These are phyloP conservation scores for Passiflora organensis DNA, from an alignment of 345 rosid genomes.

Conservation along the genomic window DNA sequence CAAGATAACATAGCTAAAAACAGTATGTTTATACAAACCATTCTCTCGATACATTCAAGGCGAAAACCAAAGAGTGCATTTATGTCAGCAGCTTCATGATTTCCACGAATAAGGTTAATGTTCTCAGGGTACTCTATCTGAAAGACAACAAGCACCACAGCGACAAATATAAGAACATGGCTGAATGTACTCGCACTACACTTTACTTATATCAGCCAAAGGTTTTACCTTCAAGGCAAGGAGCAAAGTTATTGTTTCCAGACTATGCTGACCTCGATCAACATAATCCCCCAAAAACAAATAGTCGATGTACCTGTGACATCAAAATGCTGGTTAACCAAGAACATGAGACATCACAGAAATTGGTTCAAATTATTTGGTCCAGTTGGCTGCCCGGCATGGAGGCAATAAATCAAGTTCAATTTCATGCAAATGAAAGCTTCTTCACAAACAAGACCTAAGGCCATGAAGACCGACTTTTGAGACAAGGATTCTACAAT, in stretches of 20 bases:
- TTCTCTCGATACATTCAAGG: slow-evolving; percentile 93
- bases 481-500: not conserved
- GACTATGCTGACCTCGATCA: slow-evolving; percentile 96
- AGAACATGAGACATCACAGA: not conserved
- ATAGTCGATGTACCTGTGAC: slow-evolving; percentile 88
- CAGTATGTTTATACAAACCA: slow-evolving; percentile 42
- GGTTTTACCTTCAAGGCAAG: slow-evolving; percentile 91
- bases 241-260: slow-evolving; percentile 92
- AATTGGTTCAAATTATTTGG: too few relatives aligned
- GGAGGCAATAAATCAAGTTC: too few relatives aligned
- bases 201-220: too few relatives aligned
- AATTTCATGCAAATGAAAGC: too few relatives aligned
- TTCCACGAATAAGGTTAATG: slow-evolving; percentile 93
- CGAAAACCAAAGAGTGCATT: slow-evolving; percentile 99
- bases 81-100: slow-evolving; percentile 97
- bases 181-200: too few relatives aligned
- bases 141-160: slow-evolving; percentile 24
- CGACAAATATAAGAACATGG: slow-evolving; percentile 5
- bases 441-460: too few relatives aligned
- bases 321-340: slow-evolving; percentile 18
- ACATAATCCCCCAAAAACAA: slow-evolving; percentile 97
- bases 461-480: not conserved
- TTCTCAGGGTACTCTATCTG: slow-evolving; percentile 94
- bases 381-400: too few relatives aligned
- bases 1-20: not conserved